Evolutionary conservation across 345 rosid genomes (phyloP), one percentile per base, ranked within the genome.

Genomic region (Citrus glauca): DNA sequence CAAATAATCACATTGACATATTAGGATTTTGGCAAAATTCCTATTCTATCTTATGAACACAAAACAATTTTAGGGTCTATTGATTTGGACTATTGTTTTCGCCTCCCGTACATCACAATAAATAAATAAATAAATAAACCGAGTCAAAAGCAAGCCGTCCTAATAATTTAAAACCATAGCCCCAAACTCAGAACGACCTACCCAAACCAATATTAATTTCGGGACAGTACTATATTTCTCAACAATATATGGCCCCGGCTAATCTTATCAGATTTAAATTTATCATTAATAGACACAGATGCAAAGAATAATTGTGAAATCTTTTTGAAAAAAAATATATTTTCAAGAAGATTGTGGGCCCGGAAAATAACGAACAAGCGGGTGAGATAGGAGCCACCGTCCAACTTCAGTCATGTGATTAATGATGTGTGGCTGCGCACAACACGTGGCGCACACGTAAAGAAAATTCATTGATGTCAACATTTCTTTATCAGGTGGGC

Each of bases 311-410:
- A 16, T 57, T 48, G 0, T 11, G 7, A 74, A 8, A n/a, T 53
- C 28, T 16, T 53, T 40, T 4, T n/a, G 37, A 33, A 32, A 32
- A 65, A 64, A 64, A 65, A 4, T 5, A 32, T 5, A 24, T 59
- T 22, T 40, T 13, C 5, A 13, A 3, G 50, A 45, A 45, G 50
- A 45, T 3, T 17, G 1, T 50, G 68, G 77, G 74, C n/a, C 81
- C 77, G 50, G 50, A 1, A 13, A 45, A 45, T 45, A 74, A 53
- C 1, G 32, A 28, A 80, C 37, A 64, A 77, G 69, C 57, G 76
- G 64, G 42, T 60, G 20, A 59, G 83, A 73, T 77, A 25, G 74
- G 71, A 50, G 71, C 40, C 80, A 76, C 82, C 80, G 80, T 72
- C 76, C 73, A 40, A 30, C 14, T 30, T 30, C 22, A 4, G 20